Base-by-base conservation (phyloP, 2,329 filamentous ascomycete genomes). In the Xylaria sp. region DNA sequence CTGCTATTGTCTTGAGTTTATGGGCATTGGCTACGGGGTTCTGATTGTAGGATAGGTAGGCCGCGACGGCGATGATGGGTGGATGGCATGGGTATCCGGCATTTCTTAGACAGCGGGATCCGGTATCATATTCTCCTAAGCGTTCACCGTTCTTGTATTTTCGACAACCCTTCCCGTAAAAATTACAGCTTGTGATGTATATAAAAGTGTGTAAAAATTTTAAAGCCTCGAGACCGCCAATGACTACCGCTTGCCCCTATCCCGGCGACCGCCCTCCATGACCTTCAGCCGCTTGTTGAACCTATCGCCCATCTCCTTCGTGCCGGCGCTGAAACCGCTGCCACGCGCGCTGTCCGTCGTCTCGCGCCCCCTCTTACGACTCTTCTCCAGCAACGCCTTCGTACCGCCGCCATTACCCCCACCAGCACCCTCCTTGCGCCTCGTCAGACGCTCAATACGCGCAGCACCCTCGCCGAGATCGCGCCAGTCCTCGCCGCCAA, bases 401-500 rank as follows among this genome's bases (percentile, higher is more conserved):
- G 83, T 83, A 26, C 82, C 79, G 20, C 79, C 76, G 51, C 80
- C 75, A 61, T 78, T 11, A 26, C 24, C 24, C 5, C 24, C 24
- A 26, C 24, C 11, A n/a, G n/a, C 77, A 34, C 78, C 77, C 56
- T 78, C 79, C 71, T 86, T 90, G 68, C 84, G 83, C 72, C 85
- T 85, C 6, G 92, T 97, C 67, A 96, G 77, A 58, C 87, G 81
- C 64, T 92, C 88, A 72, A 97, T 96, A 41, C 93, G 82, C 73
- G 96, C 91, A 47, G 92, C 84, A 7, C 92, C 91, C 69, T 92
- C 88, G 52, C 90, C 91, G 41, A 99, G 77, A 21, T 89, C 87
- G 60, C 88, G 84, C 91, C 92, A 97, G 69, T 97, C 94, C 74
- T 97, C 94, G 47, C 94, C 94, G 57, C 93, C 93, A 74, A 85